Base-by-base conservation (phyloP, 768 basidiomycete species). In the Suillus cothurnatus region DNA sequence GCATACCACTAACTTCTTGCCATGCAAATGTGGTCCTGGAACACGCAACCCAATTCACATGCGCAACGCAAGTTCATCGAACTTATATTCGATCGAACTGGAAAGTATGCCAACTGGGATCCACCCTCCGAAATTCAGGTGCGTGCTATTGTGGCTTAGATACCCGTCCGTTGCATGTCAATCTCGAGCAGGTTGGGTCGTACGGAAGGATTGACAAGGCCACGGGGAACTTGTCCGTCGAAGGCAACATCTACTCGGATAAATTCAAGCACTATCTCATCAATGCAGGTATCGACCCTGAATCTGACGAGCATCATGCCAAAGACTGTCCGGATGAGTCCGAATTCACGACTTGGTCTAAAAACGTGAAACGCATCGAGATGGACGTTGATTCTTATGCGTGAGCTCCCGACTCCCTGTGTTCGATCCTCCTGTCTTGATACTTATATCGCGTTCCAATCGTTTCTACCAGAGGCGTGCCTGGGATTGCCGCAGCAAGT, bases 71-170 rank as follows among this genome's bases (percentile, higher is more conserved):
- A 73, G 61, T 73, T 68, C 64, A 67, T 72, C 50, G 73, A 74
- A 34, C 68, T 74, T 45, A 71, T 74, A 43, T 65, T 31, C n/a
- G 41, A 23, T 15, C 56, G 43, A 21, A 70, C 73, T n/a, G 70
- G 70, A 19, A 74, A 74, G 60, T 74, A 70, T 68, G 73, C 72
- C n/a, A 74, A 67, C 60, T 74, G 73, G 73, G 70, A 74, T 47
- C 73, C 73, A 1, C 70, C 73, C 11, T 68, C 63, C 23, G 64
- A 64, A 62, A 73, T 73, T 50, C 64, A 66, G 64, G 71, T 71
- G 28, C 28, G 41, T 39, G 15, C 12, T 43, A 43, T 26, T n/a
- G 6, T 32, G 9, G 6, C 5, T 59, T 31, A 32, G 14, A 50
- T 50, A n/a, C 0, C 21, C 23, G 28, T 58, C 38, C 6, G 17